Evolutionary conservation across 257 asterid genomes (phyloP).

Genomic region (Echites panduratus): DNA sequence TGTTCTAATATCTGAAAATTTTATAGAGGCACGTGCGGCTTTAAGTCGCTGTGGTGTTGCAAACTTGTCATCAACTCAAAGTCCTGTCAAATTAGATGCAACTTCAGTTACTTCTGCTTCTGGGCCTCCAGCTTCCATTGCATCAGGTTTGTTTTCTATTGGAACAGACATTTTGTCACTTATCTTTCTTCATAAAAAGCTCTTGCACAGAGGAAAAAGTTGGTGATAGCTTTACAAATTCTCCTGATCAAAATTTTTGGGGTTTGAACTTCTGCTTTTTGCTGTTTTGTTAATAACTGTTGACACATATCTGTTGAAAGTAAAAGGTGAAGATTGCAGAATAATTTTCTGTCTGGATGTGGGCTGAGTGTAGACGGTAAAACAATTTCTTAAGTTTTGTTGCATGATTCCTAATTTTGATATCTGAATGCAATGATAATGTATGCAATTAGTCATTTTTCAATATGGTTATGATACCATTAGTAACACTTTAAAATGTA

Average conservation of each 20-base stretch:
- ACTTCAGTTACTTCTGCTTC: slow-evolving; percentile 53
- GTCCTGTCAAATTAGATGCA: slow-evolving; percentile 66
- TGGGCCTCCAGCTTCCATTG: slow-evolving; percentile 51
- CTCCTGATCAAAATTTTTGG: neutral
- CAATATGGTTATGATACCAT: neutral
- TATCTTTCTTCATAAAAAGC: neutral
- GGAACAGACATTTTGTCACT: neutral
- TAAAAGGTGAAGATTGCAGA: no score
- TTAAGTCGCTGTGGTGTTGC: slow-evolving; percentile 59
- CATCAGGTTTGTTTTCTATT: slow-evolving; percentile 43
- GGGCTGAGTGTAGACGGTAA: no score
- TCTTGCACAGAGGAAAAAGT: neutral
- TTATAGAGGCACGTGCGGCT: slow-evolving; percentile 70
- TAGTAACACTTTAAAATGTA: neutral
- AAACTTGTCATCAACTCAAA: slow-evolving; percentile 52
- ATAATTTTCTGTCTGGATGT: no score
- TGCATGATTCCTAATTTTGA: neutral
- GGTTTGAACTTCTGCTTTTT: neutral
- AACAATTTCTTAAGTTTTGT: no score
- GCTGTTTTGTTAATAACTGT: neutral
- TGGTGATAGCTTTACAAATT: neutral
- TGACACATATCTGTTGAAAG: neutral
- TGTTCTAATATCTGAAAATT: slow-evolving; percentile 76
- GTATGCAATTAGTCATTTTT: neutral
- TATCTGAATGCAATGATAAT: neutral